Evolutionary conservation across 139 green algal species (phyloP).

Genomic region (Chlorella sp.): DNA sequence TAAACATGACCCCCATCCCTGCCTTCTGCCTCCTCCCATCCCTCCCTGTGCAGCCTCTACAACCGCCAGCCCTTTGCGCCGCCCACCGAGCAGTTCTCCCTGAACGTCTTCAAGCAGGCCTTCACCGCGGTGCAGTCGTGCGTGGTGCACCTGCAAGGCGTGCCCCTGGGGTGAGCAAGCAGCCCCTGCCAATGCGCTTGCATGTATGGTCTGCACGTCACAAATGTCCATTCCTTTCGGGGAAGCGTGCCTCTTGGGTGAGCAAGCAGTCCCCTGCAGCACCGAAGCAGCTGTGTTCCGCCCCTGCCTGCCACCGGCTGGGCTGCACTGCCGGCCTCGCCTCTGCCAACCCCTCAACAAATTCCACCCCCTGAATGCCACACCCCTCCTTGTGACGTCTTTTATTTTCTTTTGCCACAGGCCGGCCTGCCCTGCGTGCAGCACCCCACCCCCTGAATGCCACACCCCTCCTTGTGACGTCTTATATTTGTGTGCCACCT

Average conservation of each 20-base stretch:
- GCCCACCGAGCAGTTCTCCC: slow-evolving; percentile 89
- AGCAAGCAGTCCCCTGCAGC: too few relatives aligned
- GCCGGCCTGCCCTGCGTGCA: too few relatives aligned
- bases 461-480: background rate
- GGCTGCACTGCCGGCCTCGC: too few relatives aligned
- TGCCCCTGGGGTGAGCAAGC: slow-evolving; percentile 61
- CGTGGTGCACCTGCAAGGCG: slow-evolving; percentile 93
- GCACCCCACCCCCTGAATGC: background rate
- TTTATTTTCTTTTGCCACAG: background rate
- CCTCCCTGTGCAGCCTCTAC: slow-evolving; percentile 44
- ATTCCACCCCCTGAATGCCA: background rate
- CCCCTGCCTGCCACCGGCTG: too few relatives aligned
- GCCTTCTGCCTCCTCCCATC: background rate
- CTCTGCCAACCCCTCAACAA: too few relatives aligned
- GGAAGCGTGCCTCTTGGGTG: slow-evolving; percentile 75
- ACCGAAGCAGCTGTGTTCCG: background rate
- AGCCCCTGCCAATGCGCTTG: too few relatives aligned
- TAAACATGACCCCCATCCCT: too few relatives aligned
- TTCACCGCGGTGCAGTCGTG: slow-evolving; percentile 92
- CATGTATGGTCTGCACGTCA: too few relatives aligned
- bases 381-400: background rate
- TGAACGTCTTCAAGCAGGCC: slow-evolving; percentile 83
- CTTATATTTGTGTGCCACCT: background rate
- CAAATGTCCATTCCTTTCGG: too few relatives aligned
- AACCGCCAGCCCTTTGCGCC: slow-evolving; percentile 86